Percentiles rank a stretch among this genome's conserved stretches.
Conservation (phyloP, 2,329 filamentous ascomycete species). For the Ophiostoma sp. region DNA sequence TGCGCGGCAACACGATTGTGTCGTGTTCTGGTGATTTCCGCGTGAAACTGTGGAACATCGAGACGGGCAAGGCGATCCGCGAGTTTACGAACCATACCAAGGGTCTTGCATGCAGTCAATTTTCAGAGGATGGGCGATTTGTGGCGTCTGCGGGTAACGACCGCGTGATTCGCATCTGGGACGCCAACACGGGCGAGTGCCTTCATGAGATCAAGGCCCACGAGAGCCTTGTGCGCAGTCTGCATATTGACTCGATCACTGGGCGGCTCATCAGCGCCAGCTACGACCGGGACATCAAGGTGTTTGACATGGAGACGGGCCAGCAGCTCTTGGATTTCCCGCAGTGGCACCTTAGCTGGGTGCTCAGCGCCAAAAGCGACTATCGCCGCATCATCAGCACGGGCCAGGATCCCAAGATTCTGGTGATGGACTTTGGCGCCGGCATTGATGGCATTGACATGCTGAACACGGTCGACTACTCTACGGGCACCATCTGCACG, state of each 20-base stretch:
- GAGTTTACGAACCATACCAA: conserved; percentile 88
- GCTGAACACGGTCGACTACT: conserved; percentile 40
- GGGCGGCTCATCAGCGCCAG: conserved; percentile 83
- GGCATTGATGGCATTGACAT: conserved; percentile 53
- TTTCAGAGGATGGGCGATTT: conserved; percentile 88
- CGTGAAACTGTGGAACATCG: conserved; percentile 93
- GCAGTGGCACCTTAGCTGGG: conserved; percentile 96
- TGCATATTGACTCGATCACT: conserved; percentile 85
- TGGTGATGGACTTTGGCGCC: conserved; percentile 87
- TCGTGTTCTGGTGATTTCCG: conserved; percentile 90
- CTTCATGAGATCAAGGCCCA: conserved; percentile 78
- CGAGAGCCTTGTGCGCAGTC: conserved; percentile 75
- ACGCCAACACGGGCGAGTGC: conserved; percentile 82
- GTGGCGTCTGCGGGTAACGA: conserved; percentile 95
- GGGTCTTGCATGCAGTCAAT: conserved; percentile 91
- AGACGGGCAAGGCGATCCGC: conserved; percentile 79
- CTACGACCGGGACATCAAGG: conserved; percentile 93
- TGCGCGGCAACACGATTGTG: conserved; percentile 87
- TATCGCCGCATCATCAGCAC: conserved; percentile 92
- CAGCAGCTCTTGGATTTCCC: conserved; percentile 76
- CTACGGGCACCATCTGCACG: conserved; percentile 1
- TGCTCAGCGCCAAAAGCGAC: conserved; percentile 90
- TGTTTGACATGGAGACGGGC: conserved; percentile 82
- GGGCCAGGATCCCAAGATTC: conserved; percentile 84
- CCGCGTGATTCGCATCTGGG: conserved; percentile 91